Evolutionary conservation across 305 asterid species (phyloP), one percentile per base, ranked within the genome.

Genomic region (Coffea humblotiana): DNA sequence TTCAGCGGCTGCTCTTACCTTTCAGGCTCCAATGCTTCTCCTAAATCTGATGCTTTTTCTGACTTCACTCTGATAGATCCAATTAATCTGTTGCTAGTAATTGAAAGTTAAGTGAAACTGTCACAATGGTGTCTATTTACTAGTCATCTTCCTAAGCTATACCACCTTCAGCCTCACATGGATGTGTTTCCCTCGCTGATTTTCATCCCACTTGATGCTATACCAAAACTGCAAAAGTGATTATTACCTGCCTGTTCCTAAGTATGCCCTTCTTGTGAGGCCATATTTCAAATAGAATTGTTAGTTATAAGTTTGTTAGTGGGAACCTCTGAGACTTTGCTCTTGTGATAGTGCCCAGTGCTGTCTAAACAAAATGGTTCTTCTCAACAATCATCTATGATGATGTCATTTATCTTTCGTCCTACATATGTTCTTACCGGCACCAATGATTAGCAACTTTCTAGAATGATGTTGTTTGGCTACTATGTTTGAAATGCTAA

Each of bases 321-420:
- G 5, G 35, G 40, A 12, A 16, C 43, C 54, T 16, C 35, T 63
- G 45, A 72, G 35, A 72, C 19, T 47, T 3, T 45, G 69, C 23
- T 51, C 72, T 79, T 9, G 19, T 48, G 72, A 61, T 16, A 23
- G 77, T 40, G 77, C 13, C 5, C 18, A 23, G 77, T 40, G 77
- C 13, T 2, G 45, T 6, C 19, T 3, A 32, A 61, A 21, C n/a
- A 25, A 60, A 60, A 40, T 61, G 52, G 45, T n/a, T 72, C 29
- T 72, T 69, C 29, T 21, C 6, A 52, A 45, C 32, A 21, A 27
- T 32, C 37, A 25, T n/a, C 32, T 21, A 23, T 75, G 4, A 10
- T 70, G 40, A 1, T 60, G 3, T 37, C 21, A 52, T 74, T 16
- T 79, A 47, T 64, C 66, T 61, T 48, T 75, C 48, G 45, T 27